These are phyloP conservation scores for Curvularia spicifera DNA, from an alignment of 2,329 filamentous ascomycete species.

Conservation along the genomic window DNA sequence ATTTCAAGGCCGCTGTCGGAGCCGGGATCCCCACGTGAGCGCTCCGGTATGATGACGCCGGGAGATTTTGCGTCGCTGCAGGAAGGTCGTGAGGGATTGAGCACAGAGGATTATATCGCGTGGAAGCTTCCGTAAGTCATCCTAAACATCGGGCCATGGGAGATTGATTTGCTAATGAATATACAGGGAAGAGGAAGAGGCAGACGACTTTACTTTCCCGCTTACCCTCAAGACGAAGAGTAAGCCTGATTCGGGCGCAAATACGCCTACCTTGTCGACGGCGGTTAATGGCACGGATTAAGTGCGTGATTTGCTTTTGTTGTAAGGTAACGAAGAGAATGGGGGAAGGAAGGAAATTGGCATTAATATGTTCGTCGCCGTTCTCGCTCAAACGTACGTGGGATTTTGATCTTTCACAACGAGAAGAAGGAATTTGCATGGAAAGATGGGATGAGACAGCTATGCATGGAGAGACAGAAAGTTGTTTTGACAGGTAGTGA, in stretches of 20 bases:
- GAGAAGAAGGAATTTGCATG: too few species aligned
- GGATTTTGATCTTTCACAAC: too few species aligned
- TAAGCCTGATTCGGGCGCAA: slow-evolving; percentile 40
- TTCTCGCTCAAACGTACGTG: too few species aligned
- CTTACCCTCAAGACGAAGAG: slow-evolving; percentile 66
- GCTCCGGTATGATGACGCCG: slow-evolving; percentile 97
- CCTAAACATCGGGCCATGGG: too few species aligned
- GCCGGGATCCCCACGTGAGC: slow-evolving; percentile 88
- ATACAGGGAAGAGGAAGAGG: slow-evolving; percentile 79
- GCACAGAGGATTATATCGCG: slow-evolving; percentile 95
- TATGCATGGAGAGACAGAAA: too few species aligned
- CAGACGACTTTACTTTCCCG: slow-evolving; percentile 76
- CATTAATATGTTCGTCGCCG: slow-evolving; percentile 14
- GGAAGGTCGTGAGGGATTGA: slow-evolving; percentile 90
- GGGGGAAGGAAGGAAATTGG: slow-evolving; percentile 13
- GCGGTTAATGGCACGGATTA: slow-evolving; percentile 41
- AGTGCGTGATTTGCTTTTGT: slow-evolving; percentile 1
- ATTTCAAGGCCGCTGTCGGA: slow-evolving; percentile 93
- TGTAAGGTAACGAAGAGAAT: slow-evolving; percentile 13
- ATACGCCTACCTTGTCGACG: slow-evolving; percentile 35
- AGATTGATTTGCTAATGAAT: slow-evolving; percentile 36
- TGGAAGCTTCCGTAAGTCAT: slow-evolving; percentile 88
- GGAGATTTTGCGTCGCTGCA: slow-evolving; percentile 97
- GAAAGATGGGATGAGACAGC: too few species aligned
- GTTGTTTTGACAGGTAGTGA: too few species aligned